A percentile compares a stretch with the other conserved stretches of the same genome.
Evolutionary conservation across 768 basidiomycete genomes (phyloP).

Genomic region (Coprinopsis cinerea): DNA sequence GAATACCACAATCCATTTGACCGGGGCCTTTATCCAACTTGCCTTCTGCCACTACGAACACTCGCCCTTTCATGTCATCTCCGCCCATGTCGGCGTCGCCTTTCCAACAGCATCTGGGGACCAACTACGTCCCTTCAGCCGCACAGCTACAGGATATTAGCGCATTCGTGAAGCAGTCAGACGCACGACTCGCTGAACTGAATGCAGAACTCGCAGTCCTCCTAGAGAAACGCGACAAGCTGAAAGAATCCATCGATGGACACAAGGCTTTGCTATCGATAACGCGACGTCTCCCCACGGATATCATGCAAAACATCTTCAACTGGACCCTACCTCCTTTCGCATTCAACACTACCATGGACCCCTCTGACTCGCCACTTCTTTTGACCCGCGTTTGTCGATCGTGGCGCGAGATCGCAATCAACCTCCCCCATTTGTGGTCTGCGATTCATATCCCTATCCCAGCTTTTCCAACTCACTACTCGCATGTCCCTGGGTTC

Average conservation of each 20-base stretch:
- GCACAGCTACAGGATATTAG: constrained; percentile 7
- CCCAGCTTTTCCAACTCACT: constrained; percentile 9
- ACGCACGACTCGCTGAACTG: constrained; percentile 7
- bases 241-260: constrained; percentile 2
- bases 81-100: too few species aligned
- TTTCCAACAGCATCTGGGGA: constrained; percentile 9
- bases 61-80: too few species aligned
- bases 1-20: too few species aligned
- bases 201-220: constrained; percentile 8
- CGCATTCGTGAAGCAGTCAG: constrained; percentile 5
- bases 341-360: too few species aligned
- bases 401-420: constrained; percentile 16
- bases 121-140: constrained; percentile 11
- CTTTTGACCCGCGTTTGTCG: constrained; percentile 16
- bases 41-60: too few species aligned
- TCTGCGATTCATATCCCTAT: constrained; percentile 16
- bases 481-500: background rate
- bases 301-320: constrained; percentile 17
- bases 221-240: constrained; percentile 5
- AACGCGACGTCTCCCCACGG: constrained; percentile 16
- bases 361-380: constrained; percentile 14
- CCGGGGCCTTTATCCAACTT: too few species aligned
- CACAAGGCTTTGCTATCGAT: constrained; percentile 12
- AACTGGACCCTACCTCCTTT: constrained; percentile 14
- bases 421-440: constrained; percentile 14